These are phyloP conservation scores for Metschnikowia lochheadii DNA, from an alignment of 805 yeast species.

Conservation along the genomic window DNA sequence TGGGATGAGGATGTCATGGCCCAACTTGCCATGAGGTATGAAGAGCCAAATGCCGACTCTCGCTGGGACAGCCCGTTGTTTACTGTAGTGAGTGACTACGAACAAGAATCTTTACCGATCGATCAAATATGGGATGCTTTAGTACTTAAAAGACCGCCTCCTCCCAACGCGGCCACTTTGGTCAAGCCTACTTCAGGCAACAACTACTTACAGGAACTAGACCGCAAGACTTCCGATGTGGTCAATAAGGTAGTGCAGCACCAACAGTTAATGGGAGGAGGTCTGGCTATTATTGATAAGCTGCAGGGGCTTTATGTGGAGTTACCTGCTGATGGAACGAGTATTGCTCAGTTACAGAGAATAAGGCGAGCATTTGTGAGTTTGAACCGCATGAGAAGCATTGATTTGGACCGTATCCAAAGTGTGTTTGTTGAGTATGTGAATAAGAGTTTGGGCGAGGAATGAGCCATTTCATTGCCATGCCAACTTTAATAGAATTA, in stretches of 20 bases:
- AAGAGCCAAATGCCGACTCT: conserved; percentile 82
- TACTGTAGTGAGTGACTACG: conserved; percentile 52
- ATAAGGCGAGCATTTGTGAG: conserved; percentile 78
- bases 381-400: conserved; percentile 72
- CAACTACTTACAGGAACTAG: conserved; percentile 75
- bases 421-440: conserved; percentile 77
- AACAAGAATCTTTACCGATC: conserved; percentile 51
- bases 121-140: conserved; percentile 65
- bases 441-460: conserved; percentile 50
- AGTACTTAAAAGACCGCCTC: conserved; percentile 56
- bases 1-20: conserved; percentile 68
- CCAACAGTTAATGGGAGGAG: conserved; percentile 53
- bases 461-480: background rate
- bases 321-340: conserved; percentile 58
- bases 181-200: conserved; percentile 75
- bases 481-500: conserved; percentile 11
- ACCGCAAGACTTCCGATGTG: conserved; percentile 62
- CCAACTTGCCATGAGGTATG: conserved; percentile 78
- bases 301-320: conserved; percentile 47
- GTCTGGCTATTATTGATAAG: conserved; percentile 44
- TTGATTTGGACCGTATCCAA: conserved; percentile 64
- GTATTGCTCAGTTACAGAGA: conserved; percentile 77
- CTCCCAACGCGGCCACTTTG: conserved; percentile 82
- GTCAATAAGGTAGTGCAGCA: conserved; percentile 58
- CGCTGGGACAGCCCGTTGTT: conserved; percentile 95